Evolutionary conservation across 2,329 filamentous ascomycete species (phyloP).

Genomic region (Apiospora hydei): DNA sequence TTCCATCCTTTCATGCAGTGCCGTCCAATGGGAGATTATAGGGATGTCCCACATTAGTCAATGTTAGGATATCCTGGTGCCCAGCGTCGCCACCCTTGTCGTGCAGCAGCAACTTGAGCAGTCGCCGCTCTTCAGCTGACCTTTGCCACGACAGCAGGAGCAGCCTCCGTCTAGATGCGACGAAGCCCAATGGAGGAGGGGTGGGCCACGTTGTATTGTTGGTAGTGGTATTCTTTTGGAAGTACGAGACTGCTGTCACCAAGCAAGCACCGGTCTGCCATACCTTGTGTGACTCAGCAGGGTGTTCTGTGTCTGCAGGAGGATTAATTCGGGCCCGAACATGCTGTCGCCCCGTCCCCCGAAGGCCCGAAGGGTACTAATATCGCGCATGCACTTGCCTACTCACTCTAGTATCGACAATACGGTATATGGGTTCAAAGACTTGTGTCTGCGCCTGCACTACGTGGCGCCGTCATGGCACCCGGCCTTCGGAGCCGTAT

Average conservation of each 20-base stretch:
- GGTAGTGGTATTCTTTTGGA: background rate
- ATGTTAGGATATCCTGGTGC: slow-evolving; percentile 1
- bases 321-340: background rate
- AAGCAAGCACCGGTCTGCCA: background rate
- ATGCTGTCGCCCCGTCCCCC: background rate
- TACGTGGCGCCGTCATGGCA: background rate
- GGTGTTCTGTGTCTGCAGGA: background rate
- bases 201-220: background rate
- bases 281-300: background rate
- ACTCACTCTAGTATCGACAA: background rate
- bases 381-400: background rate
- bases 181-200: background rate
- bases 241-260: background rate
- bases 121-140: background rate
- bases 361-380: background rate
- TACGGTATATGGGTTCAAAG: background rate
- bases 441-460: background rate
- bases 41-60: slow-evolving; percentile 9
- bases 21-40: slow-evolving; percentile 14
- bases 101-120: background rate
- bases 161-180: background rate
- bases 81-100: slow-evolving; percentile 1
- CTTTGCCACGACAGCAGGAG: slow-evolving; percentile 6
- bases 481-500: background rate
- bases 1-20: background rate